Percentiles rank a stretch among this genome's conserved stretches.
These are phyloP conservation scores for Diaporthe sp. DNA, from an alignment of 2,329 filamentous ascomycete species.

Conservation along the genomic window DNA sequence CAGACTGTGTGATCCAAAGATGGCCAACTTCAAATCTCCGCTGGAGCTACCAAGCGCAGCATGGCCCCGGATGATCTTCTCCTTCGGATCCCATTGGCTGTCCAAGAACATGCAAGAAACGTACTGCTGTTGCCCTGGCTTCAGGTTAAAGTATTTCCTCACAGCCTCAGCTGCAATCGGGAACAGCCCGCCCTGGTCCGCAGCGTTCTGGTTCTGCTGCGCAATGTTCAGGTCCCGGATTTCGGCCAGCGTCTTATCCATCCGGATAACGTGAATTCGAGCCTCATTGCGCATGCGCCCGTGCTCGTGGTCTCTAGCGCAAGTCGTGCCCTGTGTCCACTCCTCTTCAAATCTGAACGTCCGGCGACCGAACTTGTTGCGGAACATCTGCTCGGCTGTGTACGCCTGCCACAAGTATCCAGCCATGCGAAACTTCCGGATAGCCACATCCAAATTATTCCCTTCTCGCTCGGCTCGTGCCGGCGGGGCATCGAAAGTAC, in stretches of 20 bases:
- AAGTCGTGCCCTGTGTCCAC: slow-evolving; percentile 88
- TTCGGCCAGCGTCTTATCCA: slow-evolving; percentile 86
- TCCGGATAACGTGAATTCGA: slow-evolving; percentile 86
- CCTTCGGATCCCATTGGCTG: slow-evolving; percentile 83
- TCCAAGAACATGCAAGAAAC: slow-evolving; percentile 91
- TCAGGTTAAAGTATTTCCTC: slow-evolving; percentile 79
- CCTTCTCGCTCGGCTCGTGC: slow-evolving; percentile 83
- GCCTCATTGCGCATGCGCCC: slow-evolving; percentile 90
- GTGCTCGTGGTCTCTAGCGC: slow-evolving; percentile 77
- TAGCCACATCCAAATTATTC: slow-evolving; percentile 82
- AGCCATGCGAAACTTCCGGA: slow-evolving; percentile 93
- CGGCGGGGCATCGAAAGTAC: slow-evolving; percentile 85
- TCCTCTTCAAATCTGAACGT: slow-evolving; percentile 94
- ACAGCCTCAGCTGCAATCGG: slow-evolving; percentile 83
- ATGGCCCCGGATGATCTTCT: slow-evolving; percentile 81
- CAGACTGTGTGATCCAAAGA: slow-evolving; percentile 92
- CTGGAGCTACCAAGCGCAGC: slow-evolving; percentile 83
- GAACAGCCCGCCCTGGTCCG: slow-evolving; percentile 80
- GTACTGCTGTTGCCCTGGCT: slow-evolving; percentile 85
- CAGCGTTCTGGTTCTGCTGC: slow-evolving; percentile 80
- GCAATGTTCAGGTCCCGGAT: slow-evolving; percentile 82
- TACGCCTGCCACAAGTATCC: slow-evolving; percentile 98
- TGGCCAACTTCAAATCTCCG: slow-evolving; percentile 83
- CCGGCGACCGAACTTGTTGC: slow-evolving; percentile 86
- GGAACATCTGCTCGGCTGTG: slow-evolving; percentile 95